Percentiles rank a stretch among this genome's conserved stretches.
Evolutionary conservation across 2,329 filamentous ascomycete genomes (phyloP).

Genomic region (Aspergillus hortae): DNA sequence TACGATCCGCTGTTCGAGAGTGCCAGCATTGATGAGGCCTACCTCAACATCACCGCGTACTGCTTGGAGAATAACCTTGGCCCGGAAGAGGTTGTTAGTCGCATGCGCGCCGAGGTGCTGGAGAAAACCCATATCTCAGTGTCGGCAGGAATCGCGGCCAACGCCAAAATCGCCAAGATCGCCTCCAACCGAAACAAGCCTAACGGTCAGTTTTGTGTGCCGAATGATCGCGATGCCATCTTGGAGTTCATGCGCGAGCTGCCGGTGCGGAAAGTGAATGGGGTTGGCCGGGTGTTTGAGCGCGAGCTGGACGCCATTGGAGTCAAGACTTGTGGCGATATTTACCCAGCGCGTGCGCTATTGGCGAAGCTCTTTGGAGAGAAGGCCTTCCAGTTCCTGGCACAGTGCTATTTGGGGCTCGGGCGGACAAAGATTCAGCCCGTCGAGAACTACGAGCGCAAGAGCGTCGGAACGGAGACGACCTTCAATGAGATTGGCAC

Average conservation of each 20-base stretch:
- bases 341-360: constrained; percentile 71
- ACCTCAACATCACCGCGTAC: constrained; percentile 89
- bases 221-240: constrained; percentile 68
- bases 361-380: constrained; percentile 80
- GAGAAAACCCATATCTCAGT: constrained; percentile 79
- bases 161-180: constrained; percentile 91
- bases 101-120: constrained; percentile 73
- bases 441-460: constrained; percentile 83
- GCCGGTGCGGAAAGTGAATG: constrained; percentile 87
- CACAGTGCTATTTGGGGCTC: constrained; percentile 79
- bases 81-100: constrained; percentile 70
- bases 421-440: constrained; percentile 82
- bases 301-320: constrained; percentile 84
- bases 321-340: constrained; percentile 82
- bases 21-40: constrained; percentile 93
- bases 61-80: constrained; percentile 65
- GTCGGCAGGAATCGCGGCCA: constrained; percentile 90
- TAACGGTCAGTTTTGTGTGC: constrained; percentile 80
- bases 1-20: constrained; percentile 92
- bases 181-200: constrained; percentile 95
- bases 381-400: constrained; percentile 83
- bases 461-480: constrained; percentile 89
- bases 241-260: constrained; percentile 82
- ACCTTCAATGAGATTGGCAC: constrained; percentile 81
- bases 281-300: constrained; percentile 90